phyloP scores from a whole-genome alignment of 2,329 filamentous ascomycete species.

The Penicillium digitatum region DNA sequence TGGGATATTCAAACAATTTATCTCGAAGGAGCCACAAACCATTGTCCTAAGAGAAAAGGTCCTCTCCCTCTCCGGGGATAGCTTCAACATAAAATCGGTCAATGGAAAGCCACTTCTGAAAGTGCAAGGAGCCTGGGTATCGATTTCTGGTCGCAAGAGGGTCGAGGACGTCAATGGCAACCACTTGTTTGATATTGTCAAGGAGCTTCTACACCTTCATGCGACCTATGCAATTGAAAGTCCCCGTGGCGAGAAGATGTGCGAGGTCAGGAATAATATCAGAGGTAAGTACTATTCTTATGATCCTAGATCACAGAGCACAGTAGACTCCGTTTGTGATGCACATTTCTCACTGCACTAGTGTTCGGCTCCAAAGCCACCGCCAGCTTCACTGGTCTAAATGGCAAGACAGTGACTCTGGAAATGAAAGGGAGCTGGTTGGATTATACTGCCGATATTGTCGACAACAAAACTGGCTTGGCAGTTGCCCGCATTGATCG shows the following conservation, averaged over 20 bases:
- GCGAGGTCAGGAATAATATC: conserved; percentile 56
- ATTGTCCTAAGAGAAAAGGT: conserved; percentile 60
- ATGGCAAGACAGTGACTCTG: conserved; percentile 47
- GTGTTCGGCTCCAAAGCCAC: conserved; percentile 27
- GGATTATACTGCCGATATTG: conserved; percentile 56
- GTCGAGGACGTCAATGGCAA: conserved; percentile 19
- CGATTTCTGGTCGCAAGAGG: conserved; percentile 22
- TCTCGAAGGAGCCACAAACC: conserved; percentile 31
- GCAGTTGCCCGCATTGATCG: conserved; percentile 58
- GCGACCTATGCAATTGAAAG: conserved; percentile 37
- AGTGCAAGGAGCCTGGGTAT: conserved; percentile 53
- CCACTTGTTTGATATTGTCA: conserved; percentile 24
- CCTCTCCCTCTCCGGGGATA: conserved; percentile 59
- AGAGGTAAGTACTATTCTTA: conserved; percentile 41
- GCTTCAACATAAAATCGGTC: conserved; percentile 58
- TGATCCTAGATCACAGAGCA: neutral
- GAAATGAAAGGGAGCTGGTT: conserved; percentile 61
- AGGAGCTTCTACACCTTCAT: conserved; percentile 23
- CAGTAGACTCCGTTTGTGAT: neutral
- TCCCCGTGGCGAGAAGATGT: conserved; percentile 45
- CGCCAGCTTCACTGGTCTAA: conserved; percentile 52
- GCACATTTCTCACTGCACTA: conserved; percentile 9
- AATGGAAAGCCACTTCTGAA: conserved; percentile 54
- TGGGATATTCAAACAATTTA: conserved; percentile 20
- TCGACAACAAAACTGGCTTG: conserved; percentile 48